A percentile compares a stretch with the other conserved stretches of the same genome.
These are phyloP conservation scores for Paracoccidioides brasiliensis DNA, from an alignment of 2,329 filamentous ascomycete genomes.

Conservation along the genomic window DNA sequence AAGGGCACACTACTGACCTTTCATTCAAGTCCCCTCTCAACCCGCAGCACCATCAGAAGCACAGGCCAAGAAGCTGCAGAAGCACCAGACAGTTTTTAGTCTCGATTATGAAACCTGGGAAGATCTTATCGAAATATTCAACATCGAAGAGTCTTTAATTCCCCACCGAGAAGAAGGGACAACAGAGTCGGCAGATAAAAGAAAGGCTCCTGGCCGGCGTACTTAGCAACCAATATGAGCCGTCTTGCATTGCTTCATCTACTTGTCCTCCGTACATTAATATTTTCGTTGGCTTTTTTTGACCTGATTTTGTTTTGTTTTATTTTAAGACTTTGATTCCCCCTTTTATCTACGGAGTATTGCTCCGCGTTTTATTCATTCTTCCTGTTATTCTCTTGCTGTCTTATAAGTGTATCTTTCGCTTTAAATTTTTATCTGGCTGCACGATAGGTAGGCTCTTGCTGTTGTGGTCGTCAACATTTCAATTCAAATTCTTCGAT, in stretches of 20 bases:
- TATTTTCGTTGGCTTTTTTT: not conserved
- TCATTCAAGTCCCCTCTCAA: slow-evolving; percentile 27
- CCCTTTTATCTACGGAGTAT: not conserved
- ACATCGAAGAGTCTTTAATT: slow-evolving; percentile 71
- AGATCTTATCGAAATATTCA: slow-evolving; percentile 60
- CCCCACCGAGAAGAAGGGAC: slow-evolving; percentile 53
- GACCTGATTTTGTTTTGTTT: not conserved
- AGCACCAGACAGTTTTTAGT: slow-evolving; percentile 77
- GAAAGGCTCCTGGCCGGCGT: slow-evolving; percentile 54
- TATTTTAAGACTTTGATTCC: not conserved
- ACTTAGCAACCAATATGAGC: slow-evolving; percentile 26
- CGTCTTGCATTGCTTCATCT: not conserved
- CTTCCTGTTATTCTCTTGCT: not conserved
- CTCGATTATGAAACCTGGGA: slow-evolving; percentile 78
- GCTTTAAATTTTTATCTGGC: too few species aligned
- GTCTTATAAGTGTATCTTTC: not conserved
- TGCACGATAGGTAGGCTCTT: too few species aligned
- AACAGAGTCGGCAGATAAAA: slow-evolving; percentile 38
- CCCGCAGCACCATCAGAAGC: slow-evolving; percentile 34
- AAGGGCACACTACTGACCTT: not conserved
- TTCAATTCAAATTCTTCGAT: too few species aligned
- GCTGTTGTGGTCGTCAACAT: too few species aligned
- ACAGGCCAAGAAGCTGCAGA: slow-evolving; percentile 42
- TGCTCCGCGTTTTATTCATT: not conserved
- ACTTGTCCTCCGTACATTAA: not conserved